Conservation (phyloP, 306 rosid species). For the Ormosia semicastrata region DNA sequence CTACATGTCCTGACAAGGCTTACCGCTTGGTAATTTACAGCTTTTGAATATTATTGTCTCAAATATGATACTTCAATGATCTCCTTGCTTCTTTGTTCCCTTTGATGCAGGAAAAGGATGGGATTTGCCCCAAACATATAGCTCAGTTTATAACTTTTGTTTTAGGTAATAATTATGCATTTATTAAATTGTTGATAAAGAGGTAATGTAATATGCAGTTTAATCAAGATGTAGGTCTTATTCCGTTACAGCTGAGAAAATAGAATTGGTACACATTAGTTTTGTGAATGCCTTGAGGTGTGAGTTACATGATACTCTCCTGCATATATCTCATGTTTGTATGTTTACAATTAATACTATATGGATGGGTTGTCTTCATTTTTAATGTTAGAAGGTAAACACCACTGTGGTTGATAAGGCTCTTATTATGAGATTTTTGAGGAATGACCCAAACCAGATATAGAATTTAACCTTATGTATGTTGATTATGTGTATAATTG, state of each 20-base stretch:
- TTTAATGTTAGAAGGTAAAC: conserved; percentile 1
- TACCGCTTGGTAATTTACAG: conserved; percentile 55
- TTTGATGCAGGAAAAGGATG: conserved; percentile 58
- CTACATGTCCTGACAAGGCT: conserved; percentile 93
- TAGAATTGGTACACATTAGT: background rate
- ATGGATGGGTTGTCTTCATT: conserved; percentile 8
- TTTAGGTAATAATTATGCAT: conserved; percentile 57
- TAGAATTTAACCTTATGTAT: background rate
- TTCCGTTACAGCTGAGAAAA: background rate
- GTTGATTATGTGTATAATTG: background rate
- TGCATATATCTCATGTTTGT: background rate
- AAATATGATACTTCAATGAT: too few species aligned
- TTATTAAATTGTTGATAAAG: background rate
- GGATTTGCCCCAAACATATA: conserved; percentile 21
- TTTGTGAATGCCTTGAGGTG: background rate
- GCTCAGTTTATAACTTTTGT: conserved; percentile 71
- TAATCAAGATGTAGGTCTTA: background rate
- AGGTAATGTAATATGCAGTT: background rate
- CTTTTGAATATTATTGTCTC: too few species aligned
- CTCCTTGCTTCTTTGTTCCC: conserved; percentile 22
- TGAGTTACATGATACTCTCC: background rate
- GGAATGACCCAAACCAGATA: background rate
- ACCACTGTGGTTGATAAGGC: background rate
- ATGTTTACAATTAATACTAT: background rate
- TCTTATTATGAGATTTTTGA: background rate